Evolutionary conservation across 805 yeast genomes (phyloP), one percentile per base, ranked within the genome.

Genomic region (Metschnikowia aberdeeniae): DNA sequence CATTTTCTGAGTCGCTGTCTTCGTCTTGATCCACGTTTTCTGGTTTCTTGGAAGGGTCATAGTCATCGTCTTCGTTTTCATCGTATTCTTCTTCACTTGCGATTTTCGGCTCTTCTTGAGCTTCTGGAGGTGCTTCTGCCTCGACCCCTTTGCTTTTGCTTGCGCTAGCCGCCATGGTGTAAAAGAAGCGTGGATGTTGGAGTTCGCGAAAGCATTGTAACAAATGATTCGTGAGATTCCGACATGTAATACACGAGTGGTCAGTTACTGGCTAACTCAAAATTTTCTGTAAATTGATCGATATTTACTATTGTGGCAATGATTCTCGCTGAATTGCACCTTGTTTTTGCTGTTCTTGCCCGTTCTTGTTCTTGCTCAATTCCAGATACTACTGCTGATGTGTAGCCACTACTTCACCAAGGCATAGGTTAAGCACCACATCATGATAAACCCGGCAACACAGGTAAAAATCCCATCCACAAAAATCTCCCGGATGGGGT

Each of bases 21-120:
- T 36, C 42, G 6, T 47, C 47, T 28, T 38, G 39, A 3, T 35
- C 44, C 22, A 14, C 30, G 22, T 11, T 29, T 4, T 42, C 58
- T 47, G 42, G 40, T 49, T 63, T 59, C n/a, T 53, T 53, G 34
- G 60, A 63, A n/a, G 80, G 78, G 52, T 75, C 68, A 55, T 70
- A 80, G 53, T 80, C 85, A 48, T 76, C 82, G 52, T 80, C 85
- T 31, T 75, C 81, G 12, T 78, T 76, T 53, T 78, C 84, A 28
- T 72, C 61, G 57, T 78, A 78, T 36, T 69, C 77, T 12, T 68
- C 72, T 11, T 57, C 66, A 22, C 32, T 14, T 9, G 13, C 36
- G 2, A 9, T 9, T 9, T 14, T 30, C n/a, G 6, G 34, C 22
- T n/a, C 13, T 12, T 30, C 41, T 20, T 20, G 20, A 14, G 13